Base-by-base conservation (phyloP, 2,329 filamentous ascomycete genomes). In the Fusarium chuoi region DNA sequence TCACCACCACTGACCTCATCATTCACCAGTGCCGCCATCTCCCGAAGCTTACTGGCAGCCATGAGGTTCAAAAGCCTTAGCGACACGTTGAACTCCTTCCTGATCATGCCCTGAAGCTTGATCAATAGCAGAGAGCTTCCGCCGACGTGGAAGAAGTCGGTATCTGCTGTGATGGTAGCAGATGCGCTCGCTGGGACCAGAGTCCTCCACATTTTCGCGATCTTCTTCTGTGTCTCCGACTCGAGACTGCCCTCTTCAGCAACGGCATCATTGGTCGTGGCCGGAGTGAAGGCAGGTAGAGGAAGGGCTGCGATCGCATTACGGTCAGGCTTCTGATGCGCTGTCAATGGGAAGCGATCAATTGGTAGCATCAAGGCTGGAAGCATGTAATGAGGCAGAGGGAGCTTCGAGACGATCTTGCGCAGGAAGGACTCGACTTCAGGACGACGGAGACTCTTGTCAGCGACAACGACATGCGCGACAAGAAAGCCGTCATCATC, bases 41-140 rank as follows among this genome's bases (percentile, higher is more conserved):
- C 48, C 0, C 75, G 74, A 3, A 88, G 78, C 0, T 82, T 84
- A 61, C 78, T 84, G 1, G 74, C 64, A 7, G 81, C 71, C 60
- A 86, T 82, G 1, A 88, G 77, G 1, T 84, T 70, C 3, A 75
- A n/a, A 1, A 88, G 74, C 0, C 74, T 68, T 0, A 86, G 14
- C 4, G 46, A 52, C 11, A 81, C 75, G 1, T 72, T 61, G 58
- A 87, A 83, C 0, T 39, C 63, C 36, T 65, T 49, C 35, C 33
- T 54, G 12, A 65, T 65, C 20, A 49, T 49, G 24, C 58, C 58
- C 11, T 65, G 62, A 3, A 65, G 62, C 35, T 63, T 65, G 46
- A 65, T 65, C 6, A 65, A 39, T 1, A 65, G 41, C 5, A 65
- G 1, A 1, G 62, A 65, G 28, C 61, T 65, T 26, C 62, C 62